Evolutionary conservation across 176 grass and related monocot genomes (phyloP), one percentile per base, ranked within the genome.

Genomic region (Zoysia japonica): DNA sequence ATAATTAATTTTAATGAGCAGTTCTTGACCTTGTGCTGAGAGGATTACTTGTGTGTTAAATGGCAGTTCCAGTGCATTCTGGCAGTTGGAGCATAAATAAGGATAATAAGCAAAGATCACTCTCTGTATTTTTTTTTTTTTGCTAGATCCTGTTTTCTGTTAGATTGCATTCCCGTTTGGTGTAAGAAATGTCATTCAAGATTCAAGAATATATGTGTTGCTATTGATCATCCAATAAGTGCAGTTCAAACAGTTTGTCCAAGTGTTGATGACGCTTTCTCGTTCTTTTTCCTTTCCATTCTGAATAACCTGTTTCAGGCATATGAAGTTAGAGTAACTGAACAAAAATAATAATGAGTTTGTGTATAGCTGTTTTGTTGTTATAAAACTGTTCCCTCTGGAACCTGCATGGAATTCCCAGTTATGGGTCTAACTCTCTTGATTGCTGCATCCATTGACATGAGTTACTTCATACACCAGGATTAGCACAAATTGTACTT

Each of bases 401-500:
- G 72, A 74, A 72, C 40, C 65, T 72, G 57, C 83, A 65, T 78
- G 6, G 46, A 65, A 28, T 72, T 65, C 48, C 40, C 70, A 79
- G 16, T 11, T 8, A 11, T 17, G 14, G 65, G 60, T 28, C 50
- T 85, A 15, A 66, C 73, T 40, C 45, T 72, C 20, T 28, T 28
- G 28, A 53, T 79, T 42, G 40, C 59, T 72, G 47, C 55, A 84
- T 64, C 10, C 6, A 36, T 56, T 75, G 47, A 55, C 39, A 72
- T 67, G 70, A 47, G 28, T 28, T 28, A 28, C 28, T 28, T 28
- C 28, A 28, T 28, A 28, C 28, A 28, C 28, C 28, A 28, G 28
- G 28, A 28, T 28, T 28, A 0, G 28, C 28, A 28, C 28, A 28
- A 28, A 28, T 28, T 28, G 28, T 28, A 28, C 28, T 28, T 28